These are phyloP conservation scores for Uromyces viciae-fabae DNA, from an alignment of 1,284 basidiomycete genomes.

Conservation along the genomic window DNA sequence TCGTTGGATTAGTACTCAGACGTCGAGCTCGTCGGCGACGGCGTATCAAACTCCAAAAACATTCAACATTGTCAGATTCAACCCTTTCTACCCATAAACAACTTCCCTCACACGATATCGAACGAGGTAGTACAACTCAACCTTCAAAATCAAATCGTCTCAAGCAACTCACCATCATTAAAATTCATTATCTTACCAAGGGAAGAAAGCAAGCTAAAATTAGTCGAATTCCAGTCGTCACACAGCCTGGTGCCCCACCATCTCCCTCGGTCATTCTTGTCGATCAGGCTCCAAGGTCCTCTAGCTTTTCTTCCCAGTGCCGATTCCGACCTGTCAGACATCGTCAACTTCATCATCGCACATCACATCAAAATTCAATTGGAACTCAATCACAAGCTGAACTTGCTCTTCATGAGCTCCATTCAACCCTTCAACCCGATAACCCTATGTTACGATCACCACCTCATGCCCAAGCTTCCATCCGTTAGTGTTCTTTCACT, in stretches of 20 bases:
- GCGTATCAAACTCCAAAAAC: neutral
- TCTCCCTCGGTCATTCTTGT: constrained; percentile 14
- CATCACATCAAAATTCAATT: too few species aligned
- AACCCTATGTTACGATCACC: too few species aligned
- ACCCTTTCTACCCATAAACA: neutral
- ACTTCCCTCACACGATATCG: neutral
- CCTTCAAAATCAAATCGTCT: neutral
- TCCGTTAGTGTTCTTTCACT: neutral
- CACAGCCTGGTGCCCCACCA: neutral
- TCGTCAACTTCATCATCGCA: neutral
- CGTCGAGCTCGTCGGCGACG: neutral
- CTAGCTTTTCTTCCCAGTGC: neutral
- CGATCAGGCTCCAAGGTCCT: neutral
- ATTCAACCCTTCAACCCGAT: too few species aligned
- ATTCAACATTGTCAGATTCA: neutral
- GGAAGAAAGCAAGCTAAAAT: neutral
- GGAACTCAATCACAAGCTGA: too few species aligned
- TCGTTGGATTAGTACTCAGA: constrained; percentile 5
- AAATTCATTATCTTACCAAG: neutral
- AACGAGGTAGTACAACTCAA: neutral
- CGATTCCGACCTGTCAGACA: neutral
- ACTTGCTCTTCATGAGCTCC: too few species aligned
- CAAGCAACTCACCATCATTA: constrained; percentile 14
- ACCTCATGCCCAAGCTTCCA: neutral
- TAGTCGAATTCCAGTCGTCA: neutral